A percentile compares a stretch with the other conserved stretches of the same genome.
Conservation (phyloP, 2,329 filamentous ascomycete genomes). For the Tolypocladium tundrense region DNA sequence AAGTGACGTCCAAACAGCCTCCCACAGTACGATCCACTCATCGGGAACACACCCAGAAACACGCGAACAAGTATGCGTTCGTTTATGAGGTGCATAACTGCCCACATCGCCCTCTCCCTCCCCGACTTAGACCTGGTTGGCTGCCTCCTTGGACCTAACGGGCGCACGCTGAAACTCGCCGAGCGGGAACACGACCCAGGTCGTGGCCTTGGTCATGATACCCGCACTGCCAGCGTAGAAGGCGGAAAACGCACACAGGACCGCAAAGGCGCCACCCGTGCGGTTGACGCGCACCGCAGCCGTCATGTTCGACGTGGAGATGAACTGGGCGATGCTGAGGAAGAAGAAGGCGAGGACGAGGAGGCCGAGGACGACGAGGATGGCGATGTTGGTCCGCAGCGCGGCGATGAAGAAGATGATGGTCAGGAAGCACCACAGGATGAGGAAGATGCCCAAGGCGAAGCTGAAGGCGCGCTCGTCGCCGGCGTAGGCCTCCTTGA, state of each 20-base stretch:
- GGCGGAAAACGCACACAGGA: slow-evolving; percentile 23
- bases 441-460: slow-evolving; percentile 46
- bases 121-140: not conserved
- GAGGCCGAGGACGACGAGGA: slow-evolving; percentile 47
- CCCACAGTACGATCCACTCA: not conserved
- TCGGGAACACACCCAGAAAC: not conserved
- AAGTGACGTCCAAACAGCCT: not conserved
- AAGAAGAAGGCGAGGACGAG: slow-evolving; percentile 49
- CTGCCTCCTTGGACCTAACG: not conserved
- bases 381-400: slow-evolving; percentile 47
- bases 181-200: slow-evolving; percentile 28
- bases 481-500: slow-evolving; percentile 32
- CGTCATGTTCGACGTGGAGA: slow-evolving; percentile 23
- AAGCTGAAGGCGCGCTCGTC: slow-evolving; percentile 31
- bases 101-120: not conserved
- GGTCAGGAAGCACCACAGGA: slow-evolving; percentile 51
- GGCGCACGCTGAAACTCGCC: slow-evolving; percentile 17
- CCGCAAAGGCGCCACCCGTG: slow-evolving; percentile 26
- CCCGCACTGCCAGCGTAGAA: slow-evolving; percentile 30
- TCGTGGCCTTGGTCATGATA: slow-evolving; percentile 30
- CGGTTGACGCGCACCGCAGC: slow-evolving; percentile 34
- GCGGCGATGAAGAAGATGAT: slow-evolving; percentile 44
- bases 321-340: slow-evolving; percentile 47
- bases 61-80: not conserved
- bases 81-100: not conserved